Evolutionary conservation across 176 grass and related monocot species (phyloP).

Genomic region (Panicum miliaceum): DNA sequence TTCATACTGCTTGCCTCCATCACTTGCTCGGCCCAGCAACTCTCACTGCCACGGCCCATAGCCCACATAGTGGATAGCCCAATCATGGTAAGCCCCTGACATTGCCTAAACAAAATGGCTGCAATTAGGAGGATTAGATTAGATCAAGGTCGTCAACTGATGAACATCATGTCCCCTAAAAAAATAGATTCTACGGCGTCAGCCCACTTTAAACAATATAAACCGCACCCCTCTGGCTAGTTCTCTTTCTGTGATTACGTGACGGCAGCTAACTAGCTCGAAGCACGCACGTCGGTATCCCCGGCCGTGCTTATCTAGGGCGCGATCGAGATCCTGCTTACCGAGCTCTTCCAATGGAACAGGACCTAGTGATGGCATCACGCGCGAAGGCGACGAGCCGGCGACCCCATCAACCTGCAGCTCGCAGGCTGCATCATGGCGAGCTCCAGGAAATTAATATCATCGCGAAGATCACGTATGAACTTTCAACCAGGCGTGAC

Average conservation of each 20-base stretch:
- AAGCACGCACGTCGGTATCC: conserved; percentile 17
- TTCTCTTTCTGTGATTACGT: background rate
- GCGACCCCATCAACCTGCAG: background rate
- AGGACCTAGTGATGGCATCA: background rate
- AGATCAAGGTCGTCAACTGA: no score
- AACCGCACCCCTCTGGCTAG: background rate
- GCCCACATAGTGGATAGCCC: no score
- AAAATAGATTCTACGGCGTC: background rate
- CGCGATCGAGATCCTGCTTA: background rate
- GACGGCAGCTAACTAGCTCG: conserved; percentile 31
- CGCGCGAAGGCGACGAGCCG: background rate
- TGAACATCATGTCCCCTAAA: background rate
- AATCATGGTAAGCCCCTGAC: no score
- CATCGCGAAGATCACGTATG: conserved; percentile 10
- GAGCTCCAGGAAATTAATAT: conserved; percentile 9
- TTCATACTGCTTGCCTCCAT: no score
- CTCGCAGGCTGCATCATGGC: background rate
- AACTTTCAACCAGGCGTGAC: background rate
- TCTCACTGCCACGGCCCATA: no score
- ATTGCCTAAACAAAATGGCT: background rate
- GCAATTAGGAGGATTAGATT: background rate
- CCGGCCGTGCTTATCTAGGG: conserved; percentile 13
- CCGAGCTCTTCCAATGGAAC: background rate
- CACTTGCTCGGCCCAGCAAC: no score
- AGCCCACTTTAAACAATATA: background rate